phyloP scores from a whole-genome alignment of 106 monocot species.

The Posidonia australis region DNA sequence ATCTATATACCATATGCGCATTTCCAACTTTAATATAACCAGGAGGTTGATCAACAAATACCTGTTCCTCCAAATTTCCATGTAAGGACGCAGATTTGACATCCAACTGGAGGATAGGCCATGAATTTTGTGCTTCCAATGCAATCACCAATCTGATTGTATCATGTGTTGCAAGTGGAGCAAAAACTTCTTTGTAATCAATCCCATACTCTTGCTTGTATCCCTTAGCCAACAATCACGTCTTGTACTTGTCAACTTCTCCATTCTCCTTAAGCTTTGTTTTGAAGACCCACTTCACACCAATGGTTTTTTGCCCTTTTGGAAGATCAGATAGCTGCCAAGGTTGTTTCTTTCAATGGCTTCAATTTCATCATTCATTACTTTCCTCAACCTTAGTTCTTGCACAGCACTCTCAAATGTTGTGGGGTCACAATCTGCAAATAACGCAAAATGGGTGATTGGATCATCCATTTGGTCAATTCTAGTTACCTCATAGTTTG shows the following conservation, averaged over 20 bases:
- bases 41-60: not conserved
- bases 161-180: slow-evolving; percentile 8
- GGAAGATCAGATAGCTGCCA: no score
- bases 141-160: slow-evolving; percentile 15
- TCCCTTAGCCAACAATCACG: no score
- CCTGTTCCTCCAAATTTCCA: slow-evolving; percentile 2
- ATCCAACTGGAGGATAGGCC: slow-evolving; percentile 13
- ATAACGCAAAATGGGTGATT: slow-evolving; percentile 10
- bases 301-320: no score
- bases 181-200: slow-evolving; percentile 12
- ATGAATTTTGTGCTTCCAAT: slow-evolving; percentile 12
- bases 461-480: slow-evolving; percentile 6
- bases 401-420: no score
- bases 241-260: no score
- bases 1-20: not conserved
- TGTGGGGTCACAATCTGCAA: slow-evolving; percentile 16
- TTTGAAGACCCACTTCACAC: no score
- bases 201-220: no score
- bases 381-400: no score
- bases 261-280: no score
- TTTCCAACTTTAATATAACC: not conserved
- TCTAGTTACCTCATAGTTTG: slow-evolving; percentile 9
- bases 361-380: no score
- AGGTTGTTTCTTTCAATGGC: no score
- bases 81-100: slow-evolving; percentile 16